A percentile compares a stretch with the other conserved stretches of the same genome.
Conservation (phyloP, 2,329 filamentous ascomycete genomes). For the Cercospora berteroae region DNA sequence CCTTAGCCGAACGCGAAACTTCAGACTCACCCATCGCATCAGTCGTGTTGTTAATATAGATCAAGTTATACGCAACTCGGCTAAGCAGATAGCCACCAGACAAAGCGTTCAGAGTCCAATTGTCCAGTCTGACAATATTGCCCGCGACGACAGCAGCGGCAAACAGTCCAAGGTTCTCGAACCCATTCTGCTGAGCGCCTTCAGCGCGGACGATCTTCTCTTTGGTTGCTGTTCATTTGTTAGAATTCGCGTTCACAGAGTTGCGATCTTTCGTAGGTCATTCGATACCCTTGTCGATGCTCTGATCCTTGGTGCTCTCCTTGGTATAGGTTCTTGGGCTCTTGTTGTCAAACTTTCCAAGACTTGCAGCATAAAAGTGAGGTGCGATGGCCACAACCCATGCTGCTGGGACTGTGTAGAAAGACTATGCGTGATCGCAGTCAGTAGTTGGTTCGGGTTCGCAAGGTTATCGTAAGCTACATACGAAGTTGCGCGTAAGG, state of each 20-base stretch:
- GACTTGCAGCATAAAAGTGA: slow-evolving; percentile 36
- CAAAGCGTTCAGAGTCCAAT: slow-evolving; percentile 31
- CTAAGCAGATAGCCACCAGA: slow-evolving; percentile 31
- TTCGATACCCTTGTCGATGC: slow-evolving; percentile 21
- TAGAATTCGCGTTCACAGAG: neutral
- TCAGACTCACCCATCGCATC: slow-evolving; percentile 20
- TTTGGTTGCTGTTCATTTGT: slow-evolving; percentile 32
- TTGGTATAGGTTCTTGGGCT: slow-evolving; percentile 18
- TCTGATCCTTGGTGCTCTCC: slow-evolving; percentile 14
- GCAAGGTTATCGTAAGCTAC: neutral
- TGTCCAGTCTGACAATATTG: slow-evolving; percentile 39
- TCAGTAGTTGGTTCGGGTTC: neutral
- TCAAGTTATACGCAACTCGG: slow-evolving; percentile 33
- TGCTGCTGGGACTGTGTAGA: slow-evolving; percentile 33
- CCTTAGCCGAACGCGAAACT: no score
- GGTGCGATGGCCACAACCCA: slow-evolving; percentile 39
- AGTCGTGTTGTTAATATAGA: slow-evolving; percentile 34
- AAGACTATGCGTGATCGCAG: slow-evolving; percentile 13
- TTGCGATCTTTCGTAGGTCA: no score
- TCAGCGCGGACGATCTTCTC: slow-evolving; percentile 40
- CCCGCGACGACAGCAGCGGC: slow-evolving; percentile 42
- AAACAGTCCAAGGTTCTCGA: slow-evolving; percentile 44
- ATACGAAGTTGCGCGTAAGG: slow-evolving; percentile 18
- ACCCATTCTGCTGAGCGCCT: slow-evolving; percentile 40
- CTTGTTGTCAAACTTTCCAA: slow-evolving; percentile 22